These are phyloP conservation scores for Exophiala dermatitidis DNA, from an alignment of 2,329 filamentous ascomycete species.

Conservation along the genomic window DNA sequence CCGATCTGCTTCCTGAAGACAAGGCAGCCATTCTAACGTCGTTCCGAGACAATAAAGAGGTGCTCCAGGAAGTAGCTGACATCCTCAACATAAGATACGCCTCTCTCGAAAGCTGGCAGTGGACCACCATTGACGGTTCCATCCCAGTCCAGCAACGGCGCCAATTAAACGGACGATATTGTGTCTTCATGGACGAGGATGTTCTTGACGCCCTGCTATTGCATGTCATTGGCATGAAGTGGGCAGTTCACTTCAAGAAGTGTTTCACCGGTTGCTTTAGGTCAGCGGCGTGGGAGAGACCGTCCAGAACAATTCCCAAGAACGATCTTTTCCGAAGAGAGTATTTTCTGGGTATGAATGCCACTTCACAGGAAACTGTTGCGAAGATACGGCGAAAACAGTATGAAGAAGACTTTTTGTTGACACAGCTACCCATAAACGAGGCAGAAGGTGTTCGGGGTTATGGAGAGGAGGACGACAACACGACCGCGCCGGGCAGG, in stretches of 20 bases:
- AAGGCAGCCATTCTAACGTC: constrained; percentile 47
- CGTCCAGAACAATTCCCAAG: constrained; percentile 32
- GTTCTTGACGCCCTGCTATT: constrained; percentile 50
- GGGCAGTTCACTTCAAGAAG: constrained; percentile 43
- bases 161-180: constrained; percentile 52
- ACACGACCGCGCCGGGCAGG: constrained; percentile 23
- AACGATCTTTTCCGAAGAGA: constrained; percentile 38
- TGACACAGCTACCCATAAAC: constrained; percentile 47
- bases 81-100: constrained; percentile 52
- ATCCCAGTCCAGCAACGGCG: constrained; percentile 46
- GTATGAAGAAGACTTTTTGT: constrained; percentile 47
- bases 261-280: constrained; percentile 35
- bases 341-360: constrained; percentile 37
- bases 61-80: constrained; percentile 49
- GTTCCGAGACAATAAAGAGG: constrained; percentile 43
- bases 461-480: constrained; percentile 36
- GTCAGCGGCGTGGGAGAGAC: constrained; percentile 38
- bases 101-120: constrained; percentile 47
- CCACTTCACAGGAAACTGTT: constrained; percentile 23
- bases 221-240: constrained; percentile 49
- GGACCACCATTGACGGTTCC: constrained; percentile 34
- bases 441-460: constrained; percentile 34
- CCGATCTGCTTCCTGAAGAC: constrained; percentile 47
- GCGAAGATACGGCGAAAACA: constrained; percentile 32
- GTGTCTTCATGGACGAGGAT: constrained; percentile 55